Percentiles rank a stretch among this genome's conserved stretches.
These are phyloP conservation scores for Erigeron philadelphicus DNA, from an alignment of 140 eudicot species.

Conservation along the genomic window DNA sequence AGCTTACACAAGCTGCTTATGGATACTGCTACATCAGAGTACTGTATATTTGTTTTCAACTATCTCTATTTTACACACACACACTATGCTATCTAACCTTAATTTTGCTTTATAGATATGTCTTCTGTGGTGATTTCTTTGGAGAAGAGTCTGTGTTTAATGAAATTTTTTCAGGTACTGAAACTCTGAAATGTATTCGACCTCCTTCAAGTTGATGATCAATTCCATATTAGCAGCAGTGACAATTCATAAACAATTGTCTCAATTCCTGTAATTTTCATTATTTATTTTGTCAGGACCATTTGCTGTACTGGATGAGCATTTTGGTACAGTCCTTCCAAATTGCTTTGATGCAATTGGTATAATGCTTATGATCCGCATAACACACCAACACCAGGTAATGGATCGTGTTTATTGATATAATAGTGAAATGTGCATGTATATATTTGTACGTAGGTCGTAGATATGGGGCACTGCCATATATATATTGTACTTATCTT, in stretches of 20 bases:
- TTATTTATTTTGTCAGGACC: constrained; percentile 55
- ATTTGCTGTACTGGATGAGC: constrained; percentile 86
- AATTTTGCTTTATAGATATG: constrained; percentile 50
- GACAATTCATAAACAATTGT: not conserved
- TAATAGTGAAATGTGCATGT: not conserved
- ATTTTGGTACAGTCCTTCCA: constrained; percentile 72
- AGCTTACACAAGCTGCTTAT: constrained; percentile 98
- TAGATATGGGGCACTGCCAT: not conserved
- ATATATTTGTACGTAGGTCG: not conserved
- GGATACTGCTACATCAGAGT: constrained; percentile 99
- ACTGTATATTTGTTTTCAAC: constrained; percentile 23
- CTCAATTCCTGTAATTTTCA: not conserved
- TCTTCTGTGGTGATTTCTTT: constrained; percentile 89
- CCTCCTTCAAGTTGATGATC: not conserved
- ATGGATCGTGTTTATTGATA: not conserved
- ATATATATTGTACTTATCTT: not conserved
- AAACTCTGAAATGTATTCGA: constrained; percentile 6
- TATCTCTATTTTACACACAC: constrained; percentile 16
- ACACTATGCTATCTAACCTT: constrained; percentile 1
- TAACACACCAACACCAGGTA: constrained; percentile 98
- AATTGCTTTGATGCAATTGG: constrained; percentile 93
- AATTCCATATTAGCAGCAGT: constrained; percentile 1
- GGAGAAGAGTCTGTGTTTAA: constrained; percentile 86
- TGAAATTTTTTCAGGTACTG: constrained; percentile 95
- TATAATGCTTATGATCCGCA: constrained; percentile 96